phyloP scores from a whole-genome alignment of 768 basidiomycete genomes.

The Trametes cinnabarina region DNA sequence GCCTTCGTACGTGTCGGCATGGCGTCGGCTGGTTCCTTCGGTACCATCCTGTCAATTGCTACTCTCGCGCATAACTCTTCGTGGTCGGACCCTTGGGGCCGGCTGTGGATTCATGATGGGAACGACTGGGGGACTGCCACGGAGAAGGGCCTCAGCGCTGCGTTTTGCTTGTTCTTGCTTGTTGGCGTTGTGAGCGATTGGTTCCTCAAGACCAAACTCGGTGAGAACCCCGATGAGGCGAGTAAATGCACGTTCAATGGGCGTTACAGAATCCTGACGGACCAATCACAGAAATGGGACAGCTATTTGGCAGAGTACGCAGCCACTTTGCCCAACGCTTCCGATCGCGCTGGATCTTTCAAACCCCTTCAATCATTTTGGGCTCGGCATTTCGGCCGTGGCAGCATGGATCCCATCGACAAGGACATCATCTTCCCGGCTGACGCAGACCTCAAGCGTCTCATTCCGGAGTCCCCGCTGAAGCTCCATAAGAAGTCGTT shows the following conservation, averaged over 20 bases:
- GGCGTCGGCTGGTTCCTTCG: conserved; percentile 56
- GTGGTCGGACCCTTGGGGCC: conserved; percentile 65
- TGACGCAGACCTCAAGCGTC: conserved; percentile 25
- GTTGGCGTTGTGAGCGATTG: conserved; percentile 52
- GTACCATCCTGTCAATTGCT: conserved; percentile 51
- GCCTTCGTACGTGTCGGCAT: conserved; percentile 49
- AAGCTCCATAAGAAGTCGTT: conserved; percentile 24
- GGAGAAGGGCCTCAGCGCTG: conserved; percentile 60
- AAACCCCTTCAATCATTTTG: conserved; percentile 52
- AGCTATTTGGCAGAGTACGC: conserved; percentile 60
- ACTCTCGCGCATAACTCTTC: conserved; percentile 47
- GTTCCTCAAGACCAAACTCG: conserved; percentile 51
- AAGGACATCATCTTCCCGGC: conserved; percentile 29
- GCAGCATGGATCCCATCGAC: conserved; percentile 18
- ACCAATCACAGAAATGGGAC: conserved; percentile 60
- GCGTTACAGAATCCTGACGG: background rate
- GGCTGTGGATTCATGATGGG: conserved; percentile 51
- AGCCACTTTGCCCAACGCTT: conserved; percentile 44
- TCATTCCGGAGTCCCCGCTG: conserved; percentile 14
- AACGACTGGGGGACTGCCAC: conserved; percentile 51
- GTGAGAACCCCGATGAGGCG: conserved; percentile 71
- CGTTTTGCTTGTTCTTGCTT: conserved; percentile 50
- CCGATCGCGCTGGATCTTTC: conserved; percentile 56
- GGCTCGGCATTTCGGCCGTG: conserved; percentile 37
- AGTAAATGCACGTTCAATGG: conserved; percentile 3